phyloP scores from a whole-genome alignment of 164 flowering plant species.

The Echeveria elegans region DNA sequence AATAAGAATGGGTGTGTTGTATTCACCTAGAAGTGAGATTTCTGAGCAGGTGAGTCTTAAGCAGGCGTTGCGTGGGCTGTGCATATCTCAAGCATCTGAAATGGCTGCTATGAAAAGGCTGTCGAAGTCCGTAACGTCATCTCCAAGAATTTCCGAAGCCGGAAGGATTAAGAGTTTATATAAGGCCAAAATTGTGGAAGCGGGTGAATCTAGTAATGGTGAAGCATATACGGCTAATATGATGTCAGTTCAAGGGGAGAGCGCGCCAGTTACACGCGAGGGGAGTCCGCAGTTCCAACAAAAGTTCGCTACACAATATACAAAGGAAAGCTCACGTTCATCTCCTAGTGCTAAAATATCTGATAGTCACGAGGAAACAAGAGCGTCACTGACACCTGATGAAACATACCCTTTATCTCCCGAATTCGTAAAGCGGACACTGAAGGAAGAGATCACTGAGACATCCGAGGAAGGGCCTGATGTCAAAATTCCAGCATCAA shows the following conservation, averaged over 20 bases:
- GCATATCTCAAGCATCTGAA: constrained; percentile 69
- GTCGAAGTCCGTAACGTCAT: constrained; percentile 21
- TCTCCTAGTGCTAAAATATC: constrained; percentile 17
- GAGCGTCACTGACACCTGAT: not conserved
- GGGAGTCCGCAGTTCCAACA: constrained; percentile 14
- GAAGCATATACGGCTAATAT: constrained; percentile 21
- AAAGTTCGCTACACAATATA: constrained; percentile 16
- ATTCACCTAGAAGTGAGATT: constrained; percentile 38
- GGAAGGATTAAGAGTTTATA: constrained; percentile 35
- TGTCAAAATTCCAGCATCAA: constrained; percentile 11
- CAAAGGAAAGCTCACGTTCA: constrained; percentile 18
- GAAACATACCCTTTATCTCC: constrained; percentile 12
- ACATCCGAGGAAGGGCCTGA: constrained; percentile 11
- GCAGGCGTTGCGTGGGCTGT: constrained; percentile 56
- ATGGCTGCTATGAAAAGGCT: constrained; percentile 59
- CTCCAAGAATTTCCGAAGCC: constrained; percentile 40
- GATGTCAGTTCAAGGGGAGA: constrained; percentile 28
- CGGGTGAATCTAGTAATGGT: constrained; percentile 22
- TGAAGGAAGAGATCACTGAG: constrained; percentile 9
- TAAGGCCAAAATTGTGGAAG: constrained; percentile 29
- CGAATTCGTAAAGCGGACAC: constrained; percentile 14
- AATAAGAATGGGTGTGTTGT: constrained; percentile 24
- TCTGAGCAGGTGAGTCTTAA: constrained; percentile 47
- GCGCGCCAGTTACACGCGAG: constrained; percentile 12
- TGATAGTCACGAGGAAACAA: not conserved